These are phyloP conservation scores for Rhizopogon sp. DNA, from an alignment of 768 basidiomycete species.

Conservation along the genomic window DNA sequence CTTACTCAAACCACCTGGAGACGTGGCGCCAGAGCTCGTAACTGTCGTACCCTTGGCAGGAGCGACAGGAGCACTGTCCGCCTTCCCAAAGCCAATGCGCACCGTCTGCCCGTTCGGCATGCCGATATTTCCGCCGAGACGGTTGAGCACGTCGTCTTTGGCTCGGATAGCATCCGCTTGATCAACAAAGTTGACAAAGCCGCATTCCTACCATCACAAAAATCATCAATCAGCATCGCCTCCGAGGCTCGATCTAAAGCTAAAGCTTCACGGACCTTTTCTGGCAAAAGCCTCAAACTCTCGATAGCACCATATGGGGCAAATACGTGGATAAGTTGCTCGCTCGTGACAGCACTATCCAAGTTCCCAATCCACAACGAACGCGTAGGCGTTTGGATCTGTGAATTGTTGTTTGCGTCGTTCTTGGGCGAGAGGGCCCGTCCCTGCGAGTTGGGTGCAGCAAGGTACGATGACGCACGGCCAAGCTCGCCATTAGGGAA, in stretches of 20 bases:
- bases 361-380: conserved; percentile 99
- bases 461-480: conserved; percentile 61
- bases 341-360: conserved; percentile 89
- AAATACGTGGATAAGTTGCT: conserved; percentile 93
- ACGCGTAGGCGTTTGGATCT: conserved; percentile 90
- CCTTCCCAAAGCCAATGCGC: conserved; percentile 97
- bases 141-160: conserved; percentile 95
- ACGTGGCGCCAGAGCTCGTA: conserved; percentile 59
- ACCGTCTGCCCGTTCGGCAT: conserved; percentile 96
- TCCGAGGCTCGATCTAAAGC: background rate
- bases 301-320: conserved; percentile 97
- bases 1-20: conserved; percentile 51
- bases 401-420: conserved; percentile 56
- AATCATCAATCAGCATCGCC: conserved; percentile 12
- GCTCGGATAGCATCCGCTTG: conserved; percentile 94
- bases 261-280: conserved; percentile 63
- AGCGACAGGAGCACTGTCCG: conserved; percentile 91
- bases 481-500: conserved; percentile 62
- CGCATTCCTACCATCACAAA: conserved; percentile 69
- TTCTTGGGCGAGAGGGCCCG: conserved; percentile 82
- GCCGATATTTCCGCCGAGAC: conserved; percentile 89
- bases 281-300: conserved; percentile 88
- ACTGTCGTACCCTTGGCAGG: conserved; percentile 72
- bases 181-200: conserved; percentile 98
- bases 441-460: conserved; percentile 62